These are phyloP conservation scores for Blastocystis sp. DNA, from an alignment of 352 stramenopile genomes.

Conservation along the genomic window DNA sequence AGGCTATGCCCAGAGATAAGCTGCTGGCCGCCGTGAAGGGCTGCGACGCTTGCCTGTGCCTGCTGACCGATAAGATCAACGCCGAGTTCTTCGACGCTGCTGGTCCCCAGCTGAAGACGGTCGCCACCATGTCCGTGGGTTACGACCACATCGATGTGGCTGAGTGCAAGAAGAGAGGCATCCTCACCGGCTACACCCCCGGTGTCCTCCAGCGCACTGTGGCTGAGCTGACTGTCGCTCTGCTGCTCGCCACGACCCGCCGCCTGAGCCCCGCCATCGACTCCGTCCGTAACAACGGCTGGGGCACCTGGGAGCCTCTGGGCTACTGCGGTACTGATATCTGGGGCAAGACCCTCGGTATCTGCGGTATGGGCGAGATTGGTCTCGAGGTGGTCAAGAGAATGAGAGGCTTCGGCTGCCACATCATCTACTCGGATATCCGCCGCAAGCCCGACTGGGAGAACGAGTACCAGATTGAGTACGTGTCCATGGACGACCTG, in stretches of 20 bases:
- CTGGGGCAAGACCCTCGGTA: slow-evolving; percentile 79
- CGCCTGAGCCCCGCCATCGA: slow-evolving; percentile 77
- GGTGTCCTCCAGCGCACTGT: slow-evolving; percentile 81
- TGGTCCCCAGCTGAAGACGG: slow-evolving; percentile 76
- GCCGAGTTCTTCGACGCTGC: slow-evolving; percentile 76
- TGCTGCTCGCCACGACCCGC: slow-evolving; percentile 78
- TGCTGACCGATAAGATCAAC: slow-evolving; percentile 79
- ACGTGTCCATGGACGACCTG: slow-evolving; percentile 78
- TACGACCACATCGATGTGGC: slow-evolving; percentile 85
- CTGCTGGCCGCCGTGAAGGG: slow-evolving; percentile 75
- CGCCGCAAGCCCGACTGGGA: slow-evolving; percentile 72
- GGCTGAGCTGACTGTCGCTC: slow-evolving; percentile 78
- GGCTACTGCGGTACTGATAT: slow-evolving; percentile 79
- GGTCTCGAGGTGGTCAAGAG: slow-evolving; percentile 80
- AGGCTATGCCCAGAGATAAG: slow-evolving; percentile 71
- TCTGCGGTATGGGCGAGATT: slow-evolving; percentile 83
- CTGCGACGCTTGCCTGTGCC: slow-evolving; percentile 76
- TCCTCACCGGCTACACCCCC: slow-evolving; percentile 81
- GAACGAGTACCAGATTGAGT: slow-evolving; percentile 77
- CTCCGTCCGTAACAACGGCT: slow-evolving; percentile 78
- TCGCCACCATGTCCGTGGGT: slow-evolving; percentile 82
- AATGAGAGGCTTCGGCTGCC: slow-evolving; percentile 81
- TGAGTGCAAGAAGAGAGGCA: slow-evolving; percentile 76
- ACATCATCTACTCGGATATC: slow-evolving; percentile 79
- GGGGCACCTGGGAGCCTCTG: slow-evolving; percentile 78